Evolutionary conservation across 257 asterid species (phyloP).

Genomic region (Solanum okadae): DNA sequence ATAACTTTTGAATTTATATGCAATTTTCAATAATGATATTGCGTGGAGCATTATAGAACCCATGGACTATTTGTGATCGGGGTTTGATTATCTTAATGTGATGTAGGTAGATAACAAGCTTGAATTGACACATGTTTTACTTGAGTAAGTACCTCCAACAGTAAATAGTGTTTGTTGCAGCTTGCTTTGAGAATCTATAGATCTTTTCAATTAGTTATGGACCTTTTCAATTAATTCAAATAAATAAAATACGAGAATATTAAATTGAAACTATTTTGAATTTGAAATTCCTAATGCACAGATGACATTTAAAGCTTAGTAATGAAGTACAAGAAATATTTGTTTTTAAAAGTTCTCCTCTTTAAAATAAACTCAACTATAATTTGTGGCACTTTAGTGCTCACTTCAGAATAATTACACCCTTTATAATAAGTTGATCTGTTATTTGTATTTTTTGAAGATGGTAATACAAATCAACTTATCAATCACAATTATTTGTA

Average conservation of each 20-base stretch:
- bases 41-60: background rate
- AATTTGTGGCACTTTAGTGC: background rate
- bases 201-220: background rate
- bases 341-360: background rate
- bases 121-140: background rate
- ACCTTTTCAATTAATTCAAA: background rate
- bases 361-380: background rate
- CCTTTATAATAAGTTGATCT: background rate
- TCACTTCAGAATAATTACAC: background rate
- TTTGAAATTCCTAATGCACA: background rate
- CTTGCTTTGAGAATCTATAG: background rate
- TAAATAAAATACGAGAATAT: background rate
- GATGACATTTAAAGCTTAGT: background rate
- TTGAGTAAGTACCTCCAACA: background rate
- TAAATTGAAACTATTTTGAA: background rate
- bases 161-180: background rate
- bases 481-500: background rate
- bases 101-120: background rate
- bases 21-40: background rate
- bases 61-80: background rate
- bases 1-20: background rate
- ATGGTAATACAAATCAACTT: background rate
- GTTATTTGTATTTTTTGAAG: background rate
- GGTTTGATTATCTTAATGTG: background rate
- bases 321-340: background rate